phyloP scores from a whole-genome alignment of 1,284 basidiomycete species.

The Takashimella tepidaria region DNA sequence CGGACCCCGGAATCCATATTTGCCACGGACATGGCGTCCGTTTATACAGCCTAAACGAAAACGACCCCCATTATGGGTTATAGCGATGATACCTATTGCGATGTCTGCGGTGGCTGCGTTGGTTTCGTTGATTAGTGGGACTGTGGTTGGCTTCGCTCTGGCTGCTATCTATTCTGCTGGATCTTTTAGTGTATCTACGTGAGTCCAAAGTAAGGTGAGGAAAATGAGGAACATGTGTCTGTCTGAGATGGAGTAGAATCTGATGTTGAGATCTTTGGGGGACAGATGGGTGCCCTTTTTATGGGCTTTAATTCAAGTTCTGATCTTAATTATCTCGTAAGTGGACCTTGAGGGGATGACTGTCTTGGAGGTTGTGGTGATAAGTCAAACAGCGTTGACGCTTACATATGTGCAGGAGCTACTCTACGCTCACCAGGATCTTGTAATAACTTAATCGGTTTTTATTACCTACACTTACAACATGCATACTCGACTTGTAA shows the following conservation, averaged over 20 bases:
- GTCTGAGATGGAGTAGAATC: background rate
- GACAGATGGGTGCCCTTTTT: constrained; percentile 76
- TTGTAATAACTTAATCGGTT: constrained; percentile 17
- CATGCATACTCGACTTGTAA: too few species aligned
- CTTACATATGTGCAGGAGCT: constrained; percentile 21
- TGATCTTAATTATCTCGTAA: constrained; percentile 58
- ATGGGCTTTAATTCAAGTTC: constrained; percentile 63
- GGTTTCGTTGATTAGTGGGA: constrained; percentile 63
- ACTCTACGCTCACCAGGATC: constrained; percentile 41
- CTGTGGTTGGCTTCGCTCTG: constrained; percentile 65
- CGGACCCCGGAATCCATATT: background rate
- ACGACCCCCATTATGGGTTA: constrained; percentile 36
- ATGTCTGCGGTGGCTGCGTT: constrained; percentile 52
- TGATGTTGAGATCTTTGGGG: constrained; percentile 9
- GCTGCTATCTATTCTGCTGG: constrained; percentile 65
- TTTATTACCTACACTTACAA: background rate
- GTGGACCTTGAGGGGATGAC: constrained; percentile 10
- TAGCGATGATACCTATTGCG: constrained; percentile 31
- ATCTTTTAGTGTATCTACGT: constrained; percentile 74
- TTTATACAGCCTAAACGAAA: constrained; percentile 12
- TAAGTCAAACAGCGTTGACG: background rate
- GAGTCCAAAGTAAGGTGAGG: constrained; percentile 36
- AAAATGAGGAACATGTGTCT: background rate
- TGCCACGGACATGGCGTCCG: background rate
- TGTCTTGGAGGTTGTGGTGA: too few species aligned